A percentile compares a stretch with the other conserved stretches of the same genome.
phyloP scores from a whole-genome alignment of 1,139 yeast species.

The Kurtzmaniella quercitrusa region DNA sequence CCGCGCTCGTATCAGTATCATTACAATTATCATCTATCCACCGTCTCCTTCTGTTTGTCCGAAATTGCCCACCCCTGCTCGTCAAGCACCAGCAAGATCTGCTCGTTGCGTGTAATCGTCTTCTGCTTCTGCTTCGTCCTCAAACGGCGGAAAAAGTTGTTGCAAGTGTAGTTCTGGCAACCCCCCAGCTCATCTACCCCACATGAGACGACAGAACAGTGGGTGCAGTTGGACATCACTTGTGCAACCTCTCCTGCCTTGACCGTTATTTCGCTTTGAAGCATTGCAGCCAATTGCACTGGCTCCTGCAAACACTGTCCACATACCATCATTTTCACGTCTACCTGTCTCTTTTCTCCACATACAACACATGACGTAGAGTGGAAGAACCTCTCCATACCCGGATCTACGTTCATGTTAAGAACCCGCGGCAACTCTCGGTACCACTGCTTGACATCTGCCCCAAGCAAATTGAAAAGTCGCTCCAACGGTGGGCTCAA shows the following conservation, averaged over 20 bases:
- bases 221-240: neutral
- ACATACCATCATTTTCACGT: constrained; percentile 20
- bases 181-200: neutral
- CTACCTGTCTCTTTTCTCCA: constrained; percentile 7
- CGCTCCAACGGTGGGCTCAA: constrained; percentile 88
- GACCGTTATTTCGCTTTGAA: neutral
- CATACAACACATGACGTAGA: constrained; percentile 17
- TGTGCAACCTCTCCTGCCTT: neutral
- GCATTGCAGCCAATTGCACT: constrained; percentile 12
- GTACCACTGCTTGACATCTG: constrained; percentile 75
- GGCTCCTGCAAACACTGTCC: constrained; percentile 24
- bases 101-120: neutral
- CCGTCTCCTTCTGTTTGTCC: too few relatives aligned
- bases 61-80: too few relatives aligned
- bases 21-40: too few relatives aligned
- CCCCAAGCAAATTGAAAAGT: constrained; percentile 78
- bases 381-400: constrained; percentile 14
- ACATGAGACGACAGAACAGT: neutral
- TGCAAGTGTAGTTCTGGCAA: neutral
- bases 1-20: too few relatives aligned
- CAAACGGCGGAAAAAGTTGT: neutral
- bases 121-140: neutral
- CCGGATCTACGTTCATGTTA: constrained; percentile 10
- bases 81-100: neutral
- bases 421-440: constrained; percentile 55